Percentiles rank a stretch among this genome's conserved stretches.
Evolutionary conservation across 164 flowering plant genomes (phyloP).

Genomic region (Kingdonia uniflora): DNA sequence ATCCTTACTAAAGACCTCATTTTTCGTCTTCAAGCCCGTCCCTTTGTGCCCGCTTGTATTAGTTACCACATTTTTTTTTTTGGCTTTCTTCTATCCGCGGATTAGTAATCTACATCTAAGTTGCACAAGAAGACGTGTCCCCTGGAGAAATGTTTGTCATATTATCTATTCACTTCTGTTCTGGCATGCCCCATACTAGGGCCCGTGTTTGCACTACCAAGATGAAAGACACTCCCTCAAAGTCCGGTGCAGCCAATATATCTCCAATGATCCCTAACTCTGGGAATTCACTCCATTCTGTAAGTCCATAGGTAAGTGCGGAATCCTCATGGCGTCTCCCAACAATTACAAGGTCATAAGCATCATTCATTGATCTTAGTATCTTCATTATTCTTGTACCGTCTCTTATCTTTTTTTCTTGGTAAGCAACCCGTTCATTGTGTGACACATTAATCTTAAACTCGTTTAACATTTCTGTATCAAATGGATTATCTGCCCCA

Average conservation of each 20-base stretch:
- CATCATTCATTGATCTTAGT: neutral
- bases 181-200: neutral
- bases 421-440: neutral
- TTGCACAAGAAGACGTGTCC: too few species aligned
- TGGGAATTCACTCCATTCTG: conserved; percentile 16
- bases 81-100: too few species aligned
- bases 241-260: conserved; percentile 20
- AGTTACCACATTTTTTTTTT: too few species aligned
- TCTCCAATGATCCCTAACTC: conserved; percentile 35
- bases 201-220: conserved; percentile 30
- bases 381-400: neutral
- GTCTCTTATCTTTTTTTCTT: neutral
- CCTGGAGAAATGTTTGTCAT: too few species aligned
- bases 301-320: conserved; percentile 9
- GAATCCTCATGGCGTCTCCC: conserved; percentile 11
- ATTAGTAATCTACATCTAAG: too few species aligned
- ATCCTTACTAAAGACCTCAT: too few species aligned
- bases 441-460: neutral
- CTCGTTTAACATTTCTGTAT: neutral
- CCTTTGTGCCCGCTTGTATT: too few species aligned
- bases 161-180: too few species aligned
- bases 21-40: too few species aligned
- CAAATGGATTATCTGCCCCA: neutral
- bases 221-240: conserved; percentile 12
- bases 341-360: neutral